These are phyloP conservation scores for Danielozyma ontarioensis DNA, from an alignment of 805 yeast genomes.

Conservation along the genomic window DNA sequence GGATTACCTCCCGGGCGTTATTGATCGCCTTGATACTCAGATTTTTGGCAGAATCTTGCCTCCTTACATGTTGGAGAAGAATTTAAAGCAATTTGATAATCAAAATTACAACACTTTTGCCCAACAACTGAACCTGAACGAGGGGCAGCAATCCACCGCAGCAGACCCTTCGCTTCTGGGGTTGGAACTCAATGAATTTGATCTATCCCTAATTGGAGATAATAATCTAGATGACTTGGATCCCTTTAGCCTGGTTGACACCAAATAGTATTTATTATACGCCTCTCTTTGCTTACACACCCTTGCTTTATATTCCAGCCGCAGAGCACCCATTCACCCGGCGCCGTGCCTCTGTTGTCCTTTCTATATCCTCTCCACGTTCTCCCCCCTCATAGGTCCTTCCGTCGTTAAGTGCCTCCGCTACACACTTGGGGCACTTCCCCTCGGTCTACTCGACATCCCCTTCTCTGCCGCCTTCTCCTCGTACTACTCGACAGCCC, in stretches of 20 bases:
- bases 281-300: no score
- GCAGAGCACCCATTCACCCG: no score
- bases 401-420: no score
- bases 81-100: conserved; percentile 5
- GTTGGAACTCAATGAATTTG: conserved; percentile 16
- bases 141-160: not conserved
- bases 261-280: no score
- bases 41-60: conserved; percentile 80
- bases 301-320: no score
- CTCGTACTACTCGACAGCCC: no score
- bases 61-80: conserved; percentile 64
- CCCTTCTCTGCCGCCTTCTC: no score
- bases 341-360: no score
- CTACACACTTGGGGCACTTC: no score
- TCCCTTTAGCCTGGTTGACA: conserved; percentile 13
- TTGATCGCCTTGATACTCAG: conserved; percentile 81
- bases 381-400: no score
- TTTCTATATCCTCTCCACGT: no score
- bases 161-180: conserved; percentile 3
- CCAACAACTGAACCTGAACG: not conserved
- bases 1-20: conserved; percentile 70
- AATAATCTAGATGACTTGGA: conserved; percentile 19
- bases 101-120: not conserved
- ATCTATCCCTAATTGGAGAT: conserved; percentile 13
- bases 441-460: no score